Evolutionary conservation across 805 yeast species (phyloP).

Genomic region (Allodekkera sacchari): DNA sequence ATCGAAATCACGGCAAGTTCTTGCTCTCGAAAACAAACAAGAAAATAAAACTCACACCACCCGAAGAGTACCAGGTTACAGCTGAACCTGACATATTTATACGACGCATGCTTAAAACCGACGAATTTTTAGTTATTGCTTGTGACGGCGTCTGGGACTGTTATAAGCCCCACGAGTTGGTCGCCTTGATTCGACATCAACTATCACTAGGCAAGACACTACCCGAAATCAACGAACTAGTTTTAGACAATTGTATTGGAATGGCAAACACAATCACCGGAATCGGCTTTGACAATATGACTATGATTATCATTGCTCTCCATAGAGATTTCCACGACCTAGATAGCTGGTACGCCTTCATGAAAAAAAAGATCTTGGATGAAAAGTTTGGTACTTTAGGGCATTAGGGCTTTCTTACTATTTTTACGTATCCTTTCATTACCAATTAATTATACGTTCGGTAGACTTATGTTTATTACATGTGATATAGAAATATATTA

Average conservation of each 20-base stretch:
- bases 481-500: neutral
- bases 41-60: conserved; percentile 30
- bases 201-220: conserved; percentile 49
- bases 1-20: conserved; percentile 17
- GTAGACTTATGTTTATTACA: neutral
- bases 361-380: conserved; percentile 33
- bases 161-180: conserved; percentile 46
- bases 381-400: conserved; percentile 25
- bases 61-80: conserved; percentile 73
- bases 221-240: conserved; percentile 48
- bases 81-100: conserved; percentile 68
- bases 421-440: neutral
- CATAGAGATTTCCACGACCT: conserved; percentile 32
- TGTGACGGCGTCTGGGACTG: conserved; percentile 86
- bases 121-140: conserved; percentile 66
- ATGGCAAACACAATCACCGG: conserved; percentile 72
- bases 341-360: conserved; percentile 49
- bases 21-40: conserved; percentile 11
- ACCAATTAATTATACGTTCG: neutral
- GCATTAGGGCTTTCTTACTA: conserved; percentile 6
- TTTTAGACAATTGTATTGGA: conserved; percentile 57
- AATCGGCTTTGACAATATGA: conserved; percentile 79
- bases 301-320: conserved; percentile 57
- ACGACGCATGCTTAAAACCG: conserved; percentile 38
- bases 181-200: conserved; percentile 47